These are phyloP conservation scores for Moringa oleifera DNA, from an alignment of 345 rosid genomes.

Conservation along the genomic window DNA sequence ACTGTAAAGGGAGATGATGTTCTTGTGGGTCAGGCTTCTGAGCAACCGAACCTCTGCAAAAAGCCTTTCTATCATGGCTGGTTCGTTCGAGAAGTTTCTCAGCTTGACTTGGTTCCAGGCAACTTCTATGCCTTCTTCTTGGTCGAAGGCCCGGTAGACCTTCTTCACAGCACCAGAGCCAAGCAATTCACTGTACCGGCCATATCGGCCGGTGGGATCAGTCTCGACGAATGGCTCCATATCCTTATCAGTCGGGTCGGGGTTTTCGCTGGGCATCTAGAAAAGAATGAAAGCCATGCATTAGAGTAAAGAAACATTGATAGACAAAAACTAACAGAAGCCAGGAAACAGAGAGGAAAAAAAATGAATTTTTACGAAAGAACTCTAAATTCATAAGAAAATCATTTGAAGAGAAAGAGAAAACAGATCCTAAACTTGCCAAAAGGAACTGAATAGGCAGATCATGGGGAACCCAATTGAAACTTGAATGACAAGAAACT, in stretches of 20 bases:
- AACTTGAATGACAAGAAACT: too few species aligned
- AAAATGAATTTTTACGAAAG: too few species aligned
- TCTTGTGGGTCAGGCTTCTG: slow-evolving; percentile 38
- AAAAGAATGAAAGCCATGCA: neutral
- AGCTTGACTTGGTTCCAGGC: slow-evolving; percentile 93
- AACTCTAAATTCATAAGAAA: too few species aligned
- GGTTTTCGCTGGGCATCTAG: slow-evolving; percentile 50
- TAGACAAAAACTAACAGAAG: neutral
- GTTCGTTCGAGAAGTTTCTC: slow-evolving; percentile 46
- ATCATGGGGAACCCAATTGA: too few species aligned
- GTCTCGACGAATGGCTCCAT: slow-evolving; percentile 64
- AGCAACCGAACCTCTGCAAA: slow-evolving; percentile 64
- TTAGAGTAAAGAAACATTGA: too few species aligned
- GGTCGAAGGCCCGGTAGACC: slow-evolving; percentile 86
- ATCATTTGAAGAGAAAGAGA: too few species aligned
- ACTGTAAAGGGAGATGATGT: slow-evolving; percentile 52
- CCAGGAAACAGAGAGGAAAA: neutral
- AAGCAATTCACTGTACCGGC: slow-evolving; percentile 59
- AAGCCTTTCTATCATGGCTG: slow-evolving; percentile 61
- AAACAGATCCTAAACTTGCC: too few species aligned
- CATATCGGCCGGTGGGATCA: slow-evolving; percentile 77
- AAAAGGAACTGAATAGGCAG: too few species aligned
- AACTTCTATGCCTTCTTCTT: slow-evolving; percentile 87
- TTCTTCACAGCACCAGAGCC: slow-evolving; percentile 75
- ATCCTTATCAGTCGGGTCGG: slow-evolving; percentile 40